These are phyloP conservation scores for Dactylellina parvicollis DNA, from an alignment of 2,329 filamentous ascomycete species.

Conservation along the genomic window DNA sequence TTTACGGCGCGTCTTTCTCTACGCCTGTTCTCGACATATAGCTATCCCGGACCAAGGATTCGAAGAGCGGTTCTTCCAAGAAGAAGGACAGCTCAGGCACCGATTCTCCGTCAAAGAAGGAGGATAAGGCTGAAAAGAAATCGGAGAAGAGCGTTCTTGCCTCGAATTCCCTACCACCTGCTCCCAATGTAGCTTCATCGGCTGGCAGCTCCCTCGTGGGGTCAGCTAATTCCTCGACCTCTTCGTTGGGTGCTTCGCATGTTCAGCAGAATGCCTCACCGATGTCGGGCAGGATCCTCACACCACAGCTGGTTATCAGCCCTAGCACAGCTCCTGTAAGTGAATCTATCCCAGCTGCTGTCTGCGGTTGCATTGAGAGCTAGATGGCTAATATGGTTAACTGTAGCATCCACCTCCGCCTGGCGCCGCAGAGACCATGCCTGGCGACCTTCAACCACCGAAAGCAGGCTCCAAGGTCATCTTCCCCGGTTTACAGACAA, in stretches of 20 bases:
- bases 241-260: conserved; percentile 56
- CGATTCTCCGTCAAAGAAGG: conserved; percentile 56
- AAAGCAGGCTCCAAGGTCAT: conserved; percentile 89
- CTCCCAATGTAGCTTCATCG: conserved; percentile 45
- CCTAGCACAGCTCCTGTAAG: conserved; percentile 55
- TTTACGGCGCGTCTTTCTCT: conserved; percentile 37
- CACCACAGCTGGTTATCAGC: conserved; percentile 73
- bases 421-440: conserved; percentile 96
- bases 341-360: conserved; percentile 28
- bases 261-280: conserved; percentile 57
- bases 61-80: conserved; percentile 68
- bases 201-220: conserved; percentile 32
- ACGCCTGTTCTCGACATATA: conserved; percentile 25
- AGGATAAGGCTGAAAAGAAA: conserved; percentile 51
- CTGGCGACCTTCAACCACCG: conserved; percentile 91
- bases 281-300: conserved; percentile 67
- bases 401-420: conserved; percentile 87
- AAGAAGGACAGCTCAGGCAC: conserved; percentile 69
- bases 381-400: conserved; percentile 54
- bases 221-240: conserved; percentile 46
- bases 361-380: conserved; percentile 31
- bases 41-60: conserved; percentile 52
- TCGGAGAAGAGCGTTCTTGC: conserved; percentile 53
- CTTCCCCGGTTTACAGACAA: conserved; percentile 88
- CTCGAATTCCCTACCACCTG: conserved; percentile 48